phyloP scores from a whole-genome alignment of 805 yeast genomes.

The Hanseniaspora lachancei region DNA sequence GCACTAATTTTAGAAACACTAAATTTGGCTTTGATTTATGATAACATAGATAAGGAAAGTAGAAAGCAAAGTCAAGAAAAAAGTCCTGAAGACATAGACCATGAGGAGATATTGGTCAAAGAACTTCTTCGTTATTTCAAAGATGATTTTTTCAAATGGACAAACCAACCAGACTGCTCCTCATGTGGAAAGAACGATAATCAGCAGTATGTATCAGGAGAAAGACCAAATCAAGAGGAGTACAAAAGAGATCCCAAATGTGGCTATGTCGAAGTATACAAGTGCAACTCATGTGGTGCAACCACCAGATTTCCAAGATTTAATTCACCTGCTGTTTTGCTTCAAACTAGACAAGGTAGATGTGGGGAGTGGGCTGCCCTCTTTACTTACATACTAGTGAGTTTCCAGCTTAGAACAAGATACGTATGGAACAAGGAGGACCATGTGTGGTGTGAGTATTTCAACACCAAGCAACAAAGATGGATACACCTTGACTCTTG shows the following conservation, averaged over 20 bases:
- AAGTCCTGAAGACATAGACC: constrained; percentile 36
- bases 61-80: constrained; percentile 21
- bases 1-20: constrained; percentile 35
- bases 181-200: constrained; percentile 34
- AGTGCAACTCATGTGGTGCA: constrained; percentile 40
- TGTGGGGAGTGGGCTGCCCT: constrained; percentile 96
- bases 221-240: constrained; percentile 36
- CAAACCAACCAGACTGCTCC: constrained; percentile 52
- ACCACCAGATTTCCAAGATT: constrained; percentile 60
- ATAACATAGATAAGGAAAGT: constrained; percentile 44
- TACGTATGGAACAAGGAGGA: constrained; percentile 84
- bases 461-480: constrained; percentile 41
- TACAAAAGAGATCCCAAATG: constrained; percentile 36
- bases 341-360: constrained; percentile 57
- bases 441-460: constrained; percentile 93
- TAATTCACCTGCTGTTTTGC: constrained; percentile 48
- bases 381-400: constrained; percentile 54
- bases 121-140: constrained; percentile 60
- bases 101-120: constrained; percentile 32
- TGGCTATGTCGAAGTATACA: constrained; percentile 47
- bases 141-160: constrained; percentile 71
- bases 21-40: constrained; percentile 45
- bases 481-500: constrained; percentile 91
- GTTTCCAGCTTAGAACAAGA: constrained; percentile 52
- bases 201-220: constrained; percentile 29